Base-by-base conservation (phyloP, 352 stramenopile genomes). In the Phytopythium montanum region DNA sequence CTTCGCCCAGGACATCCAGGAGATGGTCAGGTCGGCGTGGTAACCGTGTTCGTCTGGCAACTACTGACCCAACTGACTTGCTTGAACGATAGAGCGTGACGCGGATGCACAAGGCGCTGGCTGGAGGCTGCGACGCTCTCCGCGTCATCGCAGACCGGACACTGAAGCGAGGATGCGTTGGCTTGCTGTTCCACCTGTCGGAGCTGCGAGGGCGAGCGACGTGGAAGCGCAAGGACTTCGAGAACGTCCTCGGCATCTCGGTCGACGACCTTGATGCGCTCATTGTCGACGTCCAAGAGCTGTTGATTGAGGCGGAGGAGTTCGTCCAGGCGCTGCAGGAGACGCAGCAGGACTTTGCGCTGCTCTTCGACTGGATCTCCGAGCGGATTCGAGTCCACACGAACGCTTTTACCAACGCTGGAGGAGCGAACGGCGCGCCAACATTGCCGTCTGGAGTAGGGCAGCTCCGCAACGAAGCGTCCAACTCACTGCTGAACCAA, bases 1-100 rank as follows among this genome's bases (percentile, higher is more conserved):
- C 48, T 92, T 92, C 62, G 80, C 83, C 2, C 83, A 92, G 63
- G 80, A 92, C 57, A 92, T 92, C 49, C 80, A 90, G 49, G 83
- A 90, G 65, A 86, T 88, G 76, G 82, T 89, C 61, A 34, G 70
- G 12, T 10, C 16, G n/a, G 13, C 23, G 36, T 29, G 14, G 29
- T 28, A 26, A 13, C 7, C 9, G 23, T 60, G 13, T 21, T 45
- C 19, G 23, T 1, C 18, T 53, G 6, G 19, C 19, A 10, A 21
- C 38, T n/a, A 10, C 38, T 44, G 38, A 44, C 18, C 9, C 21
- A 14, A 49, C 42, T 49, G 10, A 49, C 42, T 49, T 9, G n/a
- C 18, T 12, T 3, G 26, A 18, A 34, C 6, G 31, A n/a, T 54
- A 88, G 78, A 88, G 78, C 28, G 63, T 86, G 14, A 59, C 79